Evolutionary conservation across 257 asterid species (phyloP).

Genomic region (Ballota nigra): DNA sequence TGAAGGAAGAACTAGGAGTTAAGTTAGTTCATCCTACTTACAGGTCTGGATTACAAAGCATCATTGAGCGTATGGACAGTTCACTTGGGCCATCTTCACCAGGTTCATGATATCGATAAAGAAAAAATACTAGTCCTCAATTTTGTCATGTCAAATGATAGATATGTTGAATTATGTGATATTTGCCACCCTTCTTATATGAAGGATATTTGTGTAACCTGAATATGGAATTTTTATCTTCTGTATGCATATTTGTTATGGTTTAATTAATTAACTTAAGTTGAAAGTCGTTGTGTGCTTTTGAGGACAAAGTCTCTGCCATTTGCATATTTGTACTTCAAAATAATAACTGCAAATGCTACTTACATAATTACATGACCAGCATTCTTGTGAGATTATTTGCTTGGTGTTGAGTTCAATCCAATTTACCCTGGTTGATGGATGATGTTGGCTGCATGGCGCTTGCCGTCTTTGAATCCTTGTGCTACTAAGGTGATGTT

Average conservation of each 20-base stretch:
- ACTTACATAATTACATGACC: not conserved
- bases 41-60: constrained; percentile 65
- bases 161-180: not conserved
- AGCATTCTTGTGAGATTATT: not conserved
- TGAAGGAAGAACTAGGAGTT: constrained; percentile 72
- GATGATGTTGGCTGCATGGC: not conserved
- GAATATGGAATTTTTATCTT: not conserved
- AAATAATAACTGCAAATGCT: not conserved
- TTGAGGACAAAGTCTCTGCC: not conserved
- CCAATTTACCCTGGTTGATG: not conserved
- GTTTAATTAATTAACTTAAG: not conserved
- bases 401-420: not conserved
- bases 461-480: not conserved
- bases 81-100: constrained; percentile 20
- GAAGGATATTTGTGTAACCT: not conserved
- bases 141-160: not conserved
- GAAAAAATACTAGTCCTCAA: not conserved
- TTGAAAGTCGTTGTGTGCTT: not conserved
- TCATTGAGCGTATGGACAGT: constrained; percentile 39
- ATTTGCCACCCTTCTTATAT: not conserved
- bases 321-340: not conserved
- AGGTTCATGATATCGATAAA: constrained; percentile 15
- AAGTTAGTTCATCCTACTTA: constrained; percentile 63
- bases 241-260: not conserved
- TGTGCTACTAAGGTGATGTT: not conserved